These are phyloP conservation scores for Brassica balearica DNA, from an alignment of 441 rosid species.

Conservation along the genomic window DNA sequence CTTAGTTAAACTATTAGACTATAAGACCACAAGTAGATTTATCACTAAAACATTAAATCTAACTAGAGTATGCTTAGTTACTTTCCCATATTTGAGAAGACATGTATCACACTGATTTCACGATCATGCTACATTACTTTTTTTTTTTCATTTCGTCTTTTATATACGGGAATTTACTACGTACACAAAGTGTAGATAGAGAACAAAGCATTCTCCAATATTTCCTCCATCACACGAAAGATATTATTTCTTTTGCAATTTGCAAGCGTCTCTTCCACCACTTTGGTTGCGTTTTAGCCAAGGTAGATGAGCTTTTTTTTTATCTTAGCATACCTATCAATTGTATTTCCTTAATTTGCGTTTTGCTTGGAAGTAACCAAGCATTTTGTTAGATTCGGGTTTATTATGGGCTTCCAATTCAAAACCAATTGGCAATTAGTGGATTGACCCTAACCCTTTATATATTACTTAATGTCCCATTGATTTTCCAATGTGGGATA, in stretches of 20 bases:
- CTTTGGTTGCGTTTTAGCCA: not conserved
- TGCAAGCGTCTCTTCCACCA: not conserved
- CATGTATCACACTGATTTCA: slow-evolving; percentile 7
- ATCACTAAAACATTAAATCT: not conserved
- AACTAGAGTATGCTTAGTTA: not conserved
- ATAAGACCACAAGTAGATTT: not conserved
- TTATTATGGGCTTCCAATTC: no score
- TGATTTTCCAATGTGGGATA: no score
- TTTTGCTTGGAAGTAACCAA: slow-evolving; percentile 76
- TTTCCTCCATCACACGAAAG: not conserved
- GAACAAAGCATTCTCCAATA: not conserved
- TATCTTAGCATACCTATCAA: slow-evolving; percentile 47
- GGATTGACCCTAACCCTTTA: no score
- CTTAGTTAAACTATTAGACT: no score
- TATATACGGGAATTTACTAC: not conserved
- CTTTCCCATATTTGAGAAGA: slow-evolving; percentile 6
- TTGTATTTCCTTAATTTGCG: slow-evolving; percentile 80
- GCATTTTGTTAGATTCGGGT: slow-evolving; percentile 37
- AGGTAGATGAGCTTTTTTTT: not conserved
- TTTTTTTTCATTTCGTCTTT: not conserved
- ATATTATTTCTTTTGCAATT: not conserved
- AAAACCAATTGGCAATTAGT: no score
- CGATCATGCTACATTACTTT: slow-evolving; percentile 5
- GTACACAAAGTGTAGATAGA: slow-evolving; percentile 33
- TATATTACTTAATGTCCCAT: no score